Evolutionary conservation across 108 stramenopile genomes (phyloP).

Genomic region (Nitzschia sp.): DNA sequence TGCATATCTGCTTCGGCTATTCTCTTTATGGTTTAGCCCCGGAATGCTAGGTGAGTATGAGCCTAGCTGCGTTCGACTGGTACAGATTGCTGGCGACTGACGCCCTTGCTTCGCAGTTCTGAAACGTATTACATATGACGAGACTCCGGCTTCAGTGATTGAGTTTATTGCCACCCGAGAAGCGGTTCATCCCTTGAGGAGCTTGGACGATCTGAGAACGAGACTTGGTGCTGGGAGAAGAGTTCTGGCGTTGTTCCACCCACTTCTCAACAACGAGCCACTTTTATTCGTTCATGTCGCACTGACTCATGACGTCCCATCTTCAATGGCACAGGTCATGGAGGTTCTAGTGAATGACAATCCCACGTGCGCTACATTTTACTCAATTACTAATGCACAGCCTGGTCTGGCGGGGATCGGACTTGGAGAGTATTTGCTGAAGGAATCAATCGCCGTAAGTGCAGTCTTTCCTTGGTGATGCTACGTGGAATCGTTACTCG

Average conservation of each 20-base stretch:
- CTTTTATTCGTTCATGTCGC: conserved; percentile 92
- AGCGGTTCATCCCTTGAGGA: conserved; percentile 88
- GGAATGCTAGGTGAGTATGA: conserved; percentile 29
- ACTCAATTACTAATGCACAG: conserved; percentile 89
- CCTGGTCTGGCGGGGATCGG: conserved; percentile 85
- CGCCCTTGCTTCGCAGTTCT: conserved; percentile 9
- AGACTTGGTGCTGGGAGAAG: conserved; percentile 79
- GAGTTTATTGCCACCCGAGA: conserved; percentile 90
- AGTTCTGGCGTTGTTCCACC: conserved; percentile 93
- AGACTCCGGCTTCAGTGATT: conserved; percentile 82
- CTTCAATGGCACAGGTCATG: conserved; percentile 64
- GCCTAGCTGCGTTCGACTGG: too few relatives aligned
- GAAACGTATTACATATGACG: conserved; percentile 85
- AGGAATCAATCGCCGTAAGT: conserved; percentile 62
- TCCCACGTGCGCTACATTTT: conserved; percentile 85
- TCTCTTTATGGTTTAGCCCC: conserved; percentile 48
- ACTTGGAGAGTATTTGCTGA: conserved; percentile 88
- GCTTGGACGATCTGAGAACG: conserved; percentile 79
- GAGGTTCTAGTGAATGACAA: conserved; percentile 21
- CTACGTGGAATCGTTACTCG: not conserved
- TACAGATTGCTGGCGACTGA: too few relatives aligned
- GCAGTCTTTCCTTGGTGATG: not conserved
- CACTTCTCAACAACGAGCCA: conserved; percentile 80
- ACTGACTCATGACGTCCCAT: conserved; percentile 39
- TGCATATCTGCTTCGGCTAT: conserved; percentile 26